phyloP scores from a whole-genome alignment of 495 filamentous ascomycete genomes.

The Entonaema liquescens region DNA sequence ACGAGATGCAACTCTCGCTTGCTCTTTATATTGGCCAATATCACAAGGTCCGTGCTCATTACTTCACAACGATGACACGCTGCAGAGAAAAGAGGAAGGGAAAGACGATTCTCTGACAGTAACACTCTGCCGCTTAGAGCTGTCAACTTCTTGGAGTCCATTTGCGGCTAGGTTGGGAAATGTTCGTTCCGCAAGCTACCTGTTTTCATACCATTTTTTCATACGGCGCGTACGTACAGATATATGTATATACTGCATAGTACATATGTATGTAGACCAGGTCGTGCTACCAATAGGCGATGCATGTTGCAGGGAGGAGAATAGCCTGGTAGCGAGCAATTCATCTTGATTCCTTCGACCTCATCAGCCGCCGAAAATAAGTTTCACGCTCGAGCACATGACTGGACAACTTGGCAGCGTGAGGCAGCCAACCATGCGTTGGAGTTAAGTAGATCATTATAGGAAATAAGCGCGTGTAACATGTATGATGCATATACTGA shows the following conservation, averaged over 20 bases:
- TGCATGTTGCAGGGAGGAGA: slow-evolving; percentile 14
- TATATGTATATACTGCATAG: background rate
- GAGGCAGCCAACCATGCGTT: slow-evolving; percentile 20
- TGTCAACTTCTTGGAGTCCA: slow-evolving; percentile 10
- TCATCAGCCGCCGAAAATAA: slow-evolving; percentile 37
- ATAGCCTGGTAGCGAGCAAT: slow-evolving; percentile 10
- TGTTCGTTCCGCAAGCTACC: slow-evolving; percentile 22
- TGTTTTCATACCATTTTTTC: background rate
- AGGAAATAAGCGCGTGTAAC: slow-evolving; percentile 14
- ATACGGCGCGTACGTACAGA: slow-evolving; percentile 14
- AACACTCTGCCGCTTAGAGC: slow-evolving; percentile 24
- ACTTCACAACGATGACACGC: slow-evolving; percentile 35
- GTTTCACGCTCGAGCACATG: slow-evolving; percentile 10
- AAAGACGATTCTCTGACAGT: slow-evolving; percentile 20
- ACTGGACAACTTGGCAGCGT: slow-evolving; percentile 14
- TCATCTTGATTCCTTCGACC: slow-evolving; percentile 15
- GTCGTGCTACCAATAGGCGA: background rate
- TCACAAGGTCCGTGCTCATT: slow-evolving; percentile 22
- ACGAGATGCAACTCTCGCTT: slow-evolving; percentile 31
- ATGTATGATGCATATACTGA: slow-evolving; percentile 5
- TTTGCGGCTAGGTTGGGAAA: slow-evolving; percentile 24
- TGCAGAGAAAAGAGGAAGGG: slow-evolving; percentile 14
- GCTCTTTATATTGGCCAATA: slow-evolving; percentile 17
- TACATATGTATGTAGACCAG: slow-evolving; percentile 1
- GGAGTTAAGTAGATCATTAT: slow-evolving; percentile 24